Evolutionary conservation across 2,329 filamentous ascomycete genomes (phyloP).

Genomic region (Emmonsia crescens): DNA sequence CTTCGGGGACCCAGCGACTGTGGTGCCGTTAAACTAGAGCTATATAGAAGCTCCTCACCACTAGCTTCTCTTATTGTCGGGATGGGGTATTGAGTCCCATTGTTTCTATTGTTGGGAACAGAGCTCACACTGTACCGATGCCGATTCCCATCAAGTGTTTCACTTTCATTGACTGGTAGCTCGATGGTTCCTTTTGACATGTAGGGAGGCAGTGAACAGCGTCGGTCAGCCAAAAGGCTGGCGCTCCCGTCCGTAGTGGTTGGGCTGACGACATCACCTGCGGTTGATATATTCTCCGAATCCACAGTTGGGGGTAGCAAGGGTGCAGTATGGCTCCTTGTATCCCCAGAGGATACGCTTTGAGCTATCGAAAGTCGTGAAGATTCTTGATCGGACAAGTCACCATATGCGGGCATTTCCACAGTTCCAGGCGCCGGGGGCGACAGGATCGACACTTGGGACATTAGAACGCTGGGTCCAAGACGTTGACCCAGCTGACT

Average conservation of each 20-base stretch:
- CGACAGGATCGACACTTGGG: constrained; percentile 1
- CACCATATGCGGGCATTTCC: neutral
- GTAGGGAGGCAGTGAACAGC: neutral
- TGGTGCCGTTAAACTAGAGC: neutral
- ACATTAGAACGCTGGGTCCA: constrained; percentile 6
- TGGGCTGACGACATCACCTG: neutral
- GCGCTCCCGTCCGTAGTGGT: neutral
- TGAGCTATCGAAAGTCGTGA: neutral
- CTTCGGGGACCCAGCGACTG: neutral
- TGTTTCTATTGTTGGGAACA: constrained; percentile 1
- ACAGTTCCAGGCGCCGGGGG: neutral
- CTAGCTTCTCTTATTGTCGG: constrained; percentile 2
- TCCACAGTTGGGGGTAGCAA: neutral
- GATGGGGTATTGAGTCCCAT: neutral
- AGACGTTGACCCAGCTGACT: constrained; percentile 26
- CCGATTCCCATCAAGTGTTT: neutral
- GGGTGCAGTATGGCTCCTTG: neutral
- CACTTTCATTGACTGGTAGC: neutral
- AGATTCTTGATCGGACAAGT: neutral
- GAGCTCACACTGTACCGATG: neutral
- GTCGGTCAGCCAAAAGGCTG: neutral
- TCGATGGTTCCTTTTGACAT: neutral
- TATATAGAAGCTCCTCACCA: neutral
- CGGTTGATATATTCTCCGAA: neutral
- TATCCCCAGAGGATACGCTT: neutral